These are phyloP conservation scores for Pseudogymnoascus sp. DNA, from an alignment of 2,329 filamentous ascomycete species.

Conservation along the genomic window DNA sequence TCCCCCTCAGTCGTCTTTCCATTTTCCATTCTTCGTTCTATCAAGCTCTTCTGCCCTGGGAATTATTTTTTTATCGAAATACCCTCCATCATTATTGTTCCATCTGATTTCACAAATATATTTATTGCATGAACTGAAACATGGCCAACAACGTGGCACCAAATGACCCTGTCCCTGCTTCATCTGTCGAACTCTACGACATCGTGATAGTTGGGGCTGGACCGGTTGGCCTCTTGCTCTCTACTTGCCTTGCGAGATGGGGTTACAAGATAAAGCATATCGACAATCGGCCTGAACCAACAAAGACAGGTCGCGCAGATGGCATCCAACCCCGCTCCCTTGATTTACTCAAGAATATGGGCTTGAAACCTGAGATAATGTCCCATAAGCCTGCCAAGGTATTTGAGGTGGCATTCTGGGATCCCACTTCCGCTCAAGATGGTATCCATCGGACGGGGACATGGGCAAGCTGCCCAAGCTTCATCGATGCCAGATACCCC, in stretches of 20 bases:
- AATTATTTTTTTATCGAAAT: background rate
- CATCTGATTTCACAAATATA: background rate
- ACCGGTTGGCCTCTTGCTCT: conserved; percentile 80
- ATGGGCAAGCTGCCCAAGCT: conserved; percentile 84
- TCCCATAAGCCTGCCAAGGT: conserved; percentile 79
- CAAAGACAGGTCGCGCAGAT: conserved; percentile 78
- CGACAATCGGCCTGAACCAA: conserved; percentile 81
- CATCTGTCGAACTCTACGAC: conserved; percentile 41
- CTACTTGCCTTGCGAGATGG: conserved; percentile 82
- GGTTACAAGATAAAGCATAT: conserved; percentile 94
- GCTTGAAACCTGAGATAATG: conserved; percentile 82
- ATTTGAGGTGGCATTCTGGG: conserved; percentile 70
- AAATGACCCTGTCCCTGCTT: conserved; percentile 13
- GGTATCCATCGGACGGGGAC: conserved; percentile 61
- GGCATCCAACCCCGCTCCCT: conserved; percentile 86
- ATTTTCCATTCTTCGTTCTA: background rate
- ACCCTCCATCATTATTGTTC: background rate
- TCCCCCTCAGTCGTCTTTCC: background rate
- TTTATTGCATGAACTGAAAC: background rate
- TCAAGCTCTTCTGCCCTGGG: conserved; percentile 4
- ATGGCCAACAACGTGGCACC: conserved; percentile 22
- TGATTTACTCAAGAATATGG: conserved; percentile 83
- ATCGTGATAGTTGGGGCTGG: conserved; percentile 83
- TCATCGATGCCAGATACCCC: conserved; percentile 66
- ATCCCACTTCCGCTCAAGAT: conserved; percentile 47